Evolutionary conservation across 2,329 filamentous ascomycete genomes (phyloP).

Genomic region (Colletotrichum spinosum): DNA sequence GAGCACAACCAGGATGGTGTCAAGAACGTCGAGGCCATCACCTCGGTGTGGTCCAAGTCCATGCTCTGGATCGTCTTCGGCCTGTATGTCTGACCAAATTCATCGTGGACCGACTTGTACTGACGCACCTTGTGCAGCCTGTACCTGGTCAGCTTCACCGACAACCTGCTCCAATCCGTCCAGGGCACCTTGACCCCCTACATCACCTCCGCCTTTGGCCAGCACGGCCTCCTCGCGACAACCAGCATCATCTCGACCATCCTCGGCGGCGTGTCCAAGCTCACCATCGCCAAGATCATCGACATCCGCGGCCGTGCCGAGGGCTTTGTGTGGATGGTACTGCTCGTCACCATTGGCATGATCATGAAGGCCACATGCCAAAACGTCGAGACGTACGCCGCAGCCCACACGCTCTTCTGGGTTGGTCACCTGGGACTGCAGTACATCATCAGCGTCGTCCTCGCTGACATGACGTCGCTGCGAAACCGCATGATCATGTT

Average conservation of each 20-base stretch:
- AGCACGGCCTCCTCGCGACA: constrained; percentile 75
- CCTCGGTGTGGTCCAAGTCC: constrained; percentile 51
- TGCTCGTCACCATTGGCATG: constrained; percentile 63
- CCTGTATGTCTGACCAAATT: constrained; percentile 44
- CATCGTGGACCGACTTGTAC: neutral
- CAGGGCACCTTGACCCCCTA: constrained; percentile 68
- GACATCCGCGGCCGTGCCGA: constrained; percentile 62
- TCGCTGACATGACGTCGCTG: constrained; percentile 57
- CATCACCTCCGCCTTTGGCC: constrained; percentile 73
- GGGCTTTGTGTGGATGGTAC: constrained; percentile 55
- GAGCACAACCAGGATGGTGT: constrained; percentile 52
- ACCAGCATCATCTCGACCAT: constrained; percentile 69
- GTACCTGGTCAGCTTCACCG: constrained; percentile 53
- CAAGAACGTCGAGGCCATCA: constrained; percentile 52
- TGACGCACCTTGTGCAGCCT: constrained; percentile 43
- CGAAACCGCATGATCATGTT: constrained; percentile 57
- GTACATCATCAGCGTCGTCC: constrained; percentile 55
- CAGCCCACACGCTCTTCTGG: constrained; percentile 73
- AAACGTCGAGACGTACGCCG: constrained; percentile 68
- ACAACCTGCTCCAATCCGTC: constrained; percentile 49
- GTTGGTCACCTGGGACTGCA: constrained; percentile 61
- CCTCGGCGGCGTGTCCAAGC: constrained; percentile 51
- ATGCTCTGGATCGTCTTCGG: constrained; percentile 52
- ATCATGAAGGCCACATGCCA: constrained; percentile 73
- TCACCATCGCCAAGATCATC: constrained; percentile 60